Evolutionary conservation across 2,329 filamentous ascomycete genomes (phyloP), one percentile per base, ranked within the genome.

Genomic region (Ramularia endophylla): DNA sequence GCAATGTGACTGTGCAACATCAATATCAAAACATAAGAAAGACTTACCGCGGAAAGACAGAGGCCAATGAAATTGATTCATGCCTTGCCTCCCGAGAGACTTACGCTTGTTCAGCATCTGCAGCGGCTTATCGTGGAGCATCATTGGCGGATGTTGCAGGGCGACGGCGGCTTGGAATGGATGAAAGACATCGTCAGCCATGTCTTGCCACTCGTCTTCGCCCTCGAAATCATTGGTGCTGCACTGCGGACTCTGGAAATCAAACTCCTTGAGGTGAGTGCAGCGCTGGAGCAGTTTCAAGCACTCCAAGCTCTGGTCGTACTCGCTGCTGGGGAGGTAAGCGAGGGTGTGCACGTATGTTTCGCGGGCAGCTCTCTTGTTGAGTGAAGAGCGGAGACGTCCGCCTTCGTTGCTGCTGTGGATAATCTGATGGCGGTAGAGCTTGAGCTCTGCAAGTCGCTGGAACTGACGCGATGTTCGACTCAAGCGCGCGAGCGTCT

Each of bases 231-330:
- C 35, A 18, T 36, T 43, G 4, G 35, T 43, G 17, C 49, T 52
- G 39, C 49, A 52, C 19, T 48, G 27, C 3, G 52, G 52, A 31
- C 47, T 53, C 31, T 55, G 51, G 8, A 53, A 32, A 28, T 46
- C 46, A n/a, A 54, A 27, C n/a, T 44, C 27, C 30, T 42, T 40
- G 25, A 54, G 7, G 25, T 50, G 48, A 32, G 11, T 17, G 18
- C 2, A 53, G 29, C 8, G 52, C n/a, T 9, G 29, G 17, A 3
- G 31, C 15, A 19, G 20, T 18, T 11, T 38, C 17, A 51, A 8
- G 15, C 39, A 40, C 2, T 31, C 36, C n/a, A 46, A 51, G 15
- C 41, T 41, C 33, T 47, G 46, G 11, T 27, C 19, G 17, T 38
- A 35, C 15, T n/a, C n/a, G n/a, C n/a, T n/a, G n/a, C n/a, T n/a